These are phyloP conservation scores for Catharanthus roseus DNA, from an alignment of 257 asterid genomes.

Conservation along the genomic window DNA sequence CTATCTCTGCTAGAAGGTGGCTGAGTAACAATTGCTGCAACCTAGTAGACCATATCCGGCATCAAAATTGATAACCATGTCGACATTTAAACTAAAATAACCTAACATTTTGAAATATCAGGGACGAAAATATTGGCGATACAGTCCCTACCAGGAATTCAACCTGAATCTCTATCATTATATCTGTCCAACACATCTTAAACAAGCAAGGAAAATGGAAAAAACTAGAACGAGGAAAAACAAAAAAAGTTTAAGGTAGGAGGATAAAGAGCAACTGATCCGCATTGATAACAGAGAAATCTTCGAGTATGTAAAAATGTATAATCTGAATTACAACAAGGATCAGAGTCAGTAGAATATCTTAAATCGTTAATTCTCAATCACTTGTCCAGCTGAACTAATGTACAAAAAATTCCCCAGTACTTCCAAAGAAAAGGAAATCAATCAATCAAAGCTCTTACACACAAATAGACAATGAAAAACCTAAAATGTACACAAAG, in stretches of 20 bases:
- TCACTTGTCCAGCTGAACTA: not conserved
- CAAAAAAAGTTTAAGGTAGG: no score
- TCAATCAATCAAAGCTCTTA: no score
- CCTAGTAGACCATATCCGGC: constrained; percentile 31
- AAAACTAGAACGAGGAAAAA: not conserved
- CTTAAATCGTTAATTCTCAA: not conserved
- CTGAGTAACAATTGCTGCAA: constrained; percentile 87
- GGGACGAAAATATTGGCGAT: not conserved
- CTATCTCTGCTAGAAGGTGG: constrained; percentile 93
- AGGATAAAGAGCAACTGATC: not conserved
- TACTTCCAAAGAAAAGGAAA: no score
- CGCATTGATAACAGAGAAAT: not conserved
- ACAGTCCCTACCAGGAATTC: not conserved
- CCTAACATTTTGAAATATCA: not conserved
- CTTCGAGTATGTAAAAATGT: not conserved
- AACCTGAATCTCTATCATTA: not conserved
- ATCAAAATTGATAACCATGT: not conserved
- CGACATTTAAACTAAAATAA: not conserved
- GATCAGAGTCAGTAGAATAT: not conserved
- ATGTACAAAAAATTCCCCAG: no score
- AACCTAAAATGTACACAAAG: no score
- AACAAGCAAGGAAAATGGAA: not conserved
- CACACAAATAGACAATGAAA: no score
- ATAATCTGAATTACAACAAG: not conserved
- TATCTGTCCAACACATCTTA: no score